Evolutionary conservation across 2,329 filamentous ascomycete species (phyloP), one percentile per base, ranked within the genome.

Genomic region (Fusarium anguioides): DNA sequence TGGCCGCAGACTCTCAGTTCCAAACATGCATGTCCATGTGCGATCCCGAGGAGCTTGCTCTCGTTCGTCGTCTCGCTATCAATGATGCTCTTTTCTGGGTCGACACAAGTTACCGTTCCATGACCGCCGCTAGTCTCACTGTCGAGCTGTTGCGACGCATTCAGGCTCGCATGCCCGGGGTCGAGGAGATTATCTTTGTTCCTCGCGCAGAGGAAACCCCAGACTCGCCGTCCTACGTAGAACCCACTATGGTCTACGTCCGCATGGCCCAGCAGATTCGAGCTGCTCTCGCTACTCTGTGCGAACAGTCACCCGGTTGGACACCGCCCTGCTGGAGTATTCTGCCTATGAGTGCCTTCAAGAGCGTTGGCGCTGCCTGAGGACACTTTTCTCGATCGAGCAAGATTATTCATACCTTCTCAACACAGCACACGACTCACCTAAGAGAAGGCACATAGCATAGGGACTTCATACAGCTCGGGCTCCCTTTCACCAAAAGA

Each of bases 1-100:
- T 81, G 77, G 81, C 80, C 20, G 77, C 81, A 48, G 78, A 80
- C 55, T 76, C 81, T 8, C 79, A 84, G 63, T 81, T 85, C 54
- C 76, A 78, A 48, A 81, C 81, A 15, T 79, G 79, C 68, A 76
- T 84, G 73, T 72, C 77, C 49, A 75, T 84, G 69, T 81, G 78
- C 64, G 75, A 76, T 40, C 78, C 76, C 8, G 69, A 68, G 11
- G 81, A 85, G 61, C 75, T 84, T 42, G 76, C 76, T 10, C 55
- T 67, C 12, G 77, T 85, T 18, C 77, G 76, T 31, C 77, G 79
- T 12, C 69, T 84, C 21, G 83, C 83, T 31, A 74, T 85, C 52
- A 82, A 79, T 68, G 82, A 83, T 60, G 75, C 75, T 5, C 72
- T 85, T 20, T 80, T 84, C 60, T 79, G 77, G 77, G 69, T 77